A percentile compares a stretch with the other conserved stretches of the same genome.
phyloP scores from a whole-genome alignment of 441 rosid genomes.

The Melianthus villosus region DNA sequence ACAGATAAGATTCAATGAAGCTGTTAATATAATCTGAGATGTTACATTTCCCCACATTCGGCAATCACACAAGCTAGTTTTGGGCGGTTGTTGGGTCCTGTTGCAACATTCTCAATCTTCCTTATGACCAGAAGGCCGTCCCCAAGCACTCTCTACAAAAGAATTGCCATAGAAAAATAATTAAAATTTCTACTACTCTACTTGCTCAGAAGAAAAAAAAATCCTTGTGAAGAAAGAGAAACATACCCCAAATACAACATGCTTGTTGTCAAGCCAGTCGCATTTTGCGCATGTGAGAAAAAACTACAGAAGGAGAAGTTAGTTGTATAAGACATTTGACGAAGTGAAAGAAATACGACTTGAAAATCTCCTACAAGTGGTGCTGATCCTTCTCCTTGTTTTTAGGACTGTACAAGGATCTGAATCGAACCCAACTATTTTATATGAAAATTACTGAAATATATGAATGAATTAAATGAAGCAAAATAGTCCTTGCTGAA shows the following conservation, averaged over 20 bases:
- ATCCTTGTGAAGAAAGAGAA: neutral
- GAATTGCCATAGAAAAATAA: neutral
- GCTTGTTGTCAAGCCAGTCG: conserved; percentile 97
- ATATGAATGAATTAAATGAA: too few species aligned
- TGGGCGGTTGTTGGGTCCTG: conserved; percentile 80
- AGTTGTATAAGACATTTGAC: neutral
- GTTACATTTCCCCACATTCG: conserved; percentile 93
- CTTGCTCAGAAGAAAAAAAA: neutral
- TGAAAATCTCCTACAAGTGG: too few species aligned
- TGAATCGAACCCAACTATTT: too few species aligned
- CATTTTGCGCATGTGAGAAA: conserved; percentile 85
- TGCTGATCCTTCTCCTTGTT: too few species aligned
- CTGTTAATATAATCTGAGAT: too few species aligned
- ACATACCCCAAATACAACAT: conserved; percentile 86
- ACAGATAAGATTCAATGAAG: too few species aligned
- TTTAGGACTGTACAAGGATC: too few species aligned
- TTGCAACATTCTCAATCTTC: conserved; percentile 84
- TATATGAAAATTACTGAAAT: too few species aligned
- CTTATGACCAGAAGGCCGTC: conserved; percentile 74
- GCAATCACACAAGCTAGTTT: conserved; percentile 61
- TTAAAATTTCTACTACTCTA: neutral
- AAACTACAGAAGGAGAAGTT: conserved; percentile 43
- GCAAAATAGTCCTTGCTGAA: too few species aligned
- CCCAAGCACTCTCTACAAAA: conserved; percentile 65
- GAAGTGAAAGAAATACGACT: neutral